These are phyloP conservation scores for Aphanomyces cochlioides DNA, from an alignment of 352 stramenopile genomes.

Conservation along the genomic window DNA sequence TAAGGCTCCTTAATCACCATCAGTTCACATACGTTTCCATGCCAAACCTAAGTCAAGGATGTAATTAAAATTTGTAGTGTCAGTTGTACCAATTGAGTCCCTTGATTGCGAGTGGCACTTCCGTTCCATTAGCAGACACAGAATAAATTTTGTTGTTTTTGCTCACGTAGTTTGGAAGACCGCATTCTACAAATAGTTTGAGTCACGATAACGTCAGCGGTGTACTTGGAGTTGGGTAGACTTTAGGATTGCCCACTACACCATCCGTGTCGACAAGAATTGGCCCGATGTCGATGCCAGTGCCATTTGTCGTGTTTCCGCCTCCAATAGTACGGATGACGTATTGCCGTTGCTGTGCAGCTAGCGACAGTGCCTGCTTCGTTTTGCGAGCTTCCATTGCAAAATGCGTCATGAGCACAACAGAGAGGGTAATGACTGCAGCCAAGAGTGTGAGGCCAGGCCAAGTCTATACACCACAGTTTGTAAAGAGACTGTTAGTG, in stretches of 20 bases:
- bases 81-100: conserved; percentile 59
- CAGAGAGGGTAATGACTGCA: conserved; percentile 38
- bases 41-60: conserved; percentile 40
- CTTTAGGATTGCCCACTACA: conserved; percentile 32
- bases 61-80: background rate
- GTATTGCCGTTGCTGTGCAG: conserved; percentile 14
- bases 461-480: conserved; percentile 43
- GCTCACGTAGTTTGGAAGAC: conserved; percentile 60
- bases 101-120: conserved; percentile 54
- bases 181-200: conserved; percentile 34
- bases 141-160: conserved; percentile 55
- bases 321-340: conserved; percentile 26
- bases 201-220: conserved; percentile 28
- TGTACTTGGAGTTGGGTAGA: conserved; percentile 34
- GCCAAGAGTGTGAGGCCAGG: conserved; percentile 52
- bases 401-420: conserved; percentile 49
- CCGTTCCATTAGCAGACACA: conserved; percentile 47
- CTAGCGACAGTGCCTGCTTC: background rate
- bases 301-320: conserved; percentile 12
- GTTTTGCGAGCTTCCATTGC: conserved; percentile 41
- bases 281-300: conserved; percentile 28
- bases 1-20: background rate
- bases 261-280: conserved; percentile 32
- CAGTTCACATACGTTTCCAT: conserved; percentile 51
- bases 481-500: background rate